Conservation (phyloP, 306 rosid species). For the Citrullus mucosospermus region DNA sequence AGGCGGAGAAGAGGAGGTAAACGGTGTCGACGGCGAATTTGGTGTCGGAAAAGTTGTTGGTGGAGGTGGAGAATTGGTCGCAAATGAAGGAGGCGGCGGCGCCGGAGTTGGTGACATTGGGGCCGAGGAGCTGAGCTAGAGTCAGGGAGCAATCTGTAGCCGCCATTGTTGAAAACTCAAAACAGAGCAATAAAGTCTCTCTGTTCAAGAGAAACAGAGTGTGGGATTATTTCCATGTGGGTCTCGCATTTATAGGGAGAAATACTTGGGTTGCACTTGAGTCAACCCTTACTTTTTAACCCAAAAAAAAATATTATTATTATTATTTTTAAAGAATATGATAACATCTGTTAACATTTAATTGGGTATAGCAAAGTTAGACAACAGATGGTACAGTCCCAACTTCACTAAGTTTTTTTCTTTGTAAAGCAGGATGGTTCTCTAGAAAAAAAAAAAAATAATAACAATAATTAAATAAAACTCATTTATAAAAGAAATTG, state of each 20-base stretch:
- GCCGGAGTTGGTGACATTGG: slow-evolving; percentile 1
- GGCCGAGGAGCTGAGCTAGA: background rate
- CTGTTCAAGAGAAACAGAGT: background rate
- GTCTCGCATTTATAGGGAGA: background rate
- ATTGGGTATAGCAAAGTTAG: no score
- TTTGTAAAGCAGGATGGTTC: no score
- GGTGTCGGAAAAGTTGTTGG: slow-evolving; percentile 6
- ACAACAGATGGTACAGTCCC: no score
- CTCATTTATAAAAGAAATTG: no score
- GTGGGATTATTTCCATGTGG: background rate
- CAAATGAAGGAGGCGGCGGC: slow-evolving; percentile 7
- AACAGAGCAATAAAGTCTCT: background rate
- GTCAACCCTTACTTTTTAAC: no score
- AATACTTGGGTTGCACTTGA: no score
- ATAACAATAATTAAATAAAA: no score
- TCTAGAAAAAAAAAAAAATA: no score
- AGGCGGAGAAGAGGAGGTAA: slow-evolving; percentile 11
- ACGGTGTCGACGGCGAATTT: slow-evolving; percentile 8
- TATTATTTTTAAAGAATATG: no score
- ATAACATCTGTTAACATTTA: no score
- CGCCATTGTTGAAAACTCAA: slow-evolving; percentile 2
- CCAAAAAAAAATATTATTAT: no score
- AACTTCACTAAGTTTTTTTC: no score
- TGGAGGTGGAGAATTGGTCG: background rate
- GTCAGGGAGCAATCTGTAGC: background rate